Evolutionary conservation across 2,329 filamentous ascomycete genomes (phyloP).

Genomic region (Alternaria postmessia): DNA sequence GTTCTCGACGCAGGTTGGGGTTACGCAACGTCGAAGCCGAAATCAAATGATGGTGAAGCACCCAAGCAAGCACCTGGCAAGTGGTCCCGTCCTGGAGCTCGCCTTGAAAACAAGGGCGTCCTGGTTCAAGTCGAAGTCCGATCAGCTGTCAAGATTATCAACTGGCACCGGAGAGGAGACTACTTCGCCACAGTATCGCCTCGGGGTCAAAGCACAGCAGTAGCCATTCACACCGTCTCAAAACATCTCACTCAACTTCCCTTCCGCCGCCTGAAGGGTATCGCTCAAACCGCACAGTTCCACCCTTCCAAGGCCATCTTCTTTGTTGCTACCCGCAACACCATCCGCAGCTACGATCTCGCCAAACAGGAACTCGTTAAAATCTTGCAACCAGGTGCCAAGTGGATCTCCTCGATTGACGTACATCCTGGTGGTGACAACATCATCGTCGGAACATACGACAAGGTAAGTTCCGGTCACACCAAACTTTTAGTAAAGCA

Average conservation of each 20-base stretch:
- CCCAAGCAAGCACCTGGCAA: constrained; percentile 79
- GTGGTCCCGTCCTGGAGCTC: constrained; percentile 80
- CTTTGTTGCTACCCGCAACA: constrained; percentile 94
- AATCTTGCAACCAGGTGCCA: constrained; percentile 89
- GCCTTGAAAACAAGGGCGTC: constrained; percentile 79
- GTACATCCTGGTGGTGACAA: constrained; percentile 95
- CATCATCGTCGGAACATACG: constrained; percentile 91
- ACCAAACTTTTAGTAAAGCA: rapidly evolving
- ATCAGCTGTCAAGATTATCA: constrained; percentile 83
- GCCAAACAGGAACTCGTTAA: constrained; percentile 91
- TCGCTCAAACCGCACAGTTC: constrained; percentile 91
- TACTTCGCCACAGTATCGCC: constrained; percentile 94
- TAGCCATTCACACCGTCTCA: constrained; percentile 92
- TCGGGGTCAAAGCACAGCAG: constrained; percentile 76
- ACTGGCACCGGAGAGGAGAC: constrained; percentile 93
- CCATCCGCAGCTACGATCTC: constrained; percentile 92
- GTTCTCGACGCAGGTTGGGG: constrained; percentile 91
- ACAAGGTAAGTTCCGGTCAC: constrained; percentile 60
- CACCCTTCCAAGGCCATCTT: constrained; percentile 92
- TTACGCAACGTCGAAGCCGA: constrained; percentile 75
- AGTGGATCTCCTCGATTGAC: constrained; percentile 94
- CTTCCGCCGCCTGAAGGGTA: constrained; percentile 78
- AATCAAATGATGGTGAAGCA: constrained; percentile 58
- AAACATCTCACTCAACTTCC: constrained; percentile 96
- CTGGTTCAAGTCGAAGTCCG: constrained; percentile 82